phyloP scores from a whole-genome alignment of 2,329 filamentous ascomycete genomes.

The Botrytis pseudocinerea region DNA sequence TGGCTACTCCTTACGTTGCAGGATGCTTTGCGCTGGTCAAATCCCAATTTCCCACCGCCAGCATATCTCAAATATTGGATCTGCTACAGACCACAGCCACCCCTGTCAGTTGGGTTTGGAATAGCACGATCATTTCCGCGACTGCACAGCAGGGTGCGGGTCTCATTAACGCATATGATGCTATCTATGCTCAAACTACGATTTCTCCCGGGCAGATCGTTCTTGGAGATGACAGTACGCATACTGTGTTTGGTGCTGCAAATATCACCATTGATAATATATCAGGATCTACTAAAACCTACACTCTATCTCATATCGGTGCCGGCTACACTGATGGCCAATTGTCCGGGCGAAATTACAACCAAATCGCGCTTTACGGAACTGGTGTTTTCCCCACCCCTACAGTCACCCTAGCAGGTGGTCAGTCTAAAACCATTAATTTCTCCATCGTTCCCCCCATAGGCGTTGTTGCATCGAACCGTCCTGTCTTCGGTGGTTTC shows the following conservation, averaged over 20 bases:
- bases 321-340: constrained; percentile 34
- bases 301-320: constrained; percentile 33
- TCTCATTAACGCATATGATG: constrained; percentile 41
- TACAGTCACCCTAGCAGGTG: constrained; percentile 30
- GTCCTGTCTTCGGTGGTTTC: constrained; percentile 37
- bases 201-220: constrained; percentile 35
- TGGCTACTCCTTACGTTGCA: constrained; percentile 43
- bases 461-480: constrained; percentile 27
- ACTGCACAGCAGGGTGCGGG: constrained; percentile 43
- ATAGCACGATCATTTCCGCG: constrained; percentile 38
- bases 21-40: constrained; percentile 43
- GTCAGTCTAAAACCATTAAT: constrained; percentile 27
- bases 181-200: constrained; percentile 33
- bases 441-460: constrained; percentile 30
- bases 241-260: constrained; percentile 24
- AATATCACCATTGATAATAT: constrained; percentile 38
- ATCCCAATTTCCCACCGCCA: constrained; percentile 38
- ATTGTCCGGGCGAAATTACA: constrained; percentile 26
- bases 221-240: constrained; percentile 26
- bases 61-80: constrained; percentile 37
- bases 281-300: constrained; percentile 30
- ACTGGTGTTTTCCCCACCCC: constrained; percentile 30
- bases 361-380: constrained; percentile 35
- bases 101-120: constrained; percentile 36
- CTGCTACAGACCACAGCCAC: constrained; percentile 40